Conservation (phyloP, 2,329 filamentous ascomycete genomes). For the Ceratocystis smalleyi region DNA sequence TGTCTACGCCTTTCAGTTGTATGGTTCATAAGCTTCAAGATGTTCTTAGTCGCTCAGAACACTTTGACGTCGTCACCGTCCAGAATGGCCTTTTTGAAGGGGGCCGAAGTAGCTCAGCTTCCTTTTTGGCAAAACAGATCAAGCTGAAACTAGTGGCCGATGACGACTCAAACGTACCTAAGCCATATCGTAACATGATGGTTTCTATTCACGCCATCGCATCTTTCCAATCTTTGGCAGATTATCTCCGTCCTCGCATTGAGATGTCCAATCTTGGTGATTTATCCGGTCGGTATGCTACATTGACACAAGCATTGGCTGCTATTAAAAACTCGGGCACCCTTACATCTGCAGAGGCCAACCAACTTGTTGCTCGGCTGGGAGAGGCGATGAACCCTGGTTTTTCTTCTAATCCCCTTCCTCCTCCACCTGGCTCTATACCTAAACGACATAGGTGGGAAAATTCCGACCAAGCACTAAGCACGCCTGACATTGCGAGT, state of each 20-base stretch:
- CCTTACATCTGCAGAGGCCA: not conserved
- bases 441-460: not conserved
- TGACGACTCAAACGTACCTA: constrained; percentile 78
- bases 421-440: not conserved
- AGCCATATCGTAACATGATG: constrained; percentile 83
- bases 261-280: constrained; percentile 24
- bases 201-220: constrained; percentile 97
- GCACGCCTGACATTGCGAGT: constrained; percentile 5
- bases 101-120: constrained; percentile 77
- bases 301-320: constrained; percentile 53
- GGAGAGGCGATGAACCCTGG: constrained; percentile 1
- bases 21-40: constrained; percentile 91
- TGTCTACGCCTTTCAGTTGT: constrained; percentile 73
- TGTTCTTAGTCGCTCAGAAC: constrained; percentile 85
- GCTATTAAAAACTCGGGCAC: constrained; percentile 58
- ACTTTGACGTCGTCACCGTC: constrained; percentile 94
- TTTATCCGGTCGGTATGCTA: constrained; percentile 41
- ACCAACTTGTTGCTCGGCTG: constrained; percentile 25
- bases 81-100: constrained; percentile 84
- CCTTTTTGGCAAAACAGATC: constrained; percentile 93
- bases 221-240: constrained; percentile 90
- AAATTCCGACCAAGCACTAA: not conserved
- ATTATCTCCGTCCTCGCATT: constrained; percentile 85
- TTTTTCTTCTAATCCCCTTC: not conserved
- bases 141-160: constrained; percentile 78